Evolutionary conservation across 208 protist genomes (phyloP), one percentile per base, ranked within the genome.

Genomic region (Acanthamoeba lugdunensis): DNA sequence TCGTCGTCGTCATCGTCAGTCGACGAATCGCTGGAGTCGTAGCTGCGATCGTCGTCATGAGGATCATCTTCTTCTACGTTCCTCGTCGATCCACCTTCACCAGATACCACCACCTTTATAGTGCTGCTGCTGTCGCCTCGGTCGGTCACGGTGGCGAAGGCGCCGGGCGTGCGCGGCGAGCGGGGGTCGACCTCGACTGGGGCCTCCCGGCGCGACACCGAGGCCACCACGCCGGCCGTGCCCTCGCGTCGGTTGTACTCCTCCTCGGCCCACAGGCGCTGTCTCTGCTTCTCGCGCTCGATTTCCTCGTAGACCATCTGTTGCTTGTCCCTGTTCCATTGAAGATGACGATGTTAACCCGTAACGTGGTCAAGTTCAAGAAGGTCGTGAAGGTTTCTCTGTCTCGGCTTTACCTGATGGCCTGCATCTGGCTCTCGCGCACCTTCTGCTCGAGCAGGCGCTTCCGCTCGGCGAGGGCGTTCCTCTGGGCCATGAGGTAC

Each of bases 241-340:
- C 41, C 41, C 75, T 84, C 75, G 23, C 45, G 33, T 18, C 18
- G 7, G 48, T 25, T 11, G 16, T 48, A 50, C 45, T 56, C 41
- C n/a, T 84, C 75, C 25, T 84, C 41, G 41, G 75, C 75, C 75
- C 75, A 84, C 75, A 84, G 25, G 2, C 41, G 9, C 75, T 84
- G 75, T 1, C 75, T 8, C 41, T 84, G 75, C 75, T 84, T 84
- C 75, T 84, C 75, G 6, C 75, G 28, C 23, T 48, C 75, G 75
- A 84, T 84, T 37, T 84, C 75, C 48, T 84, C 75, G 21, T 84
- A 84, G 18, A 84, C 75, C 75, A 84, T 84, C 75, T 84, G 33
- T 33, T 84, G 33, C 45, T 84, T 84, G 25, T 84, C 75, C 45
- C 75, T 84, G 71, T 54, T 54, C 14, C 50, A 54, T 54, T 65